These are phyloP conservation scores for Calamus simplicifolius DNA, from an alignment of 176 grass and related monocot species.

Conservation along the genomic window DNA sequence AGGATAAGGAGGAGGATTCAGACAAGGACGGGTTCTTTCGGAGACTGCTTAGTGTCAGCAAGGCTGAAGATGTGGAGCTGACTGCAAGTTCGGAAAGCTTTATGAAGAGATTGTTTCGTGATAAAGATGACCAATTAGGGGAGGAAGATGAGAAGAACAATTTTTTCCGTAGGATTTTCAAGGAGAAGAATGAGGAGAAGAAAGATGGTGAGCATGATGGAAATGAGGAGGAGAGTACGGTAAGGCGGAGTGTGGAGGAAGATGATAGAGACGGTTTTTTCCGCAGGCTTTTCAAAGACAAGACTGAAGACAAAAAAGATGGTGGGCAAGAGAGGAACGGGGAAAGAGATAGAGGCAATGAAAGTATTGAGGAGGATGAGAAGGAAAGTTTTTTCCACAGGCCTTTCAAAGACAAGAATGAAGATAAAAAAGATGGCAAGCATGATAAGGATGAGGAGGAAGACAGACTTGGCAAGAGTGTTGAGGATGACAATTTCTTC, in stretches of 20 bases:
- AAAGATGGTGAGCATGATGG: conserved; percentile 37
- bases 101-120: conserved; percentile 55
- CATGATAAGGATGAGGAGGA: conserved; percentile 42
- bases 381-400: conserved; percentile 55
- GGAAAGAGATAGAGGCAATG: conserved; percentile 27
- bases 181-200: conserved; percentile 87
- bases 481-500: conserved; percentile 73
- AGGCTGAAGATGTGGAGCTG: conserved; percentile 61
- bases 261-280: conserved; percentile 85
- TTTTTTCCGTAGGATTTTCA: conserved; percentile 85
- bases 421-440: conserved; percentile 67
- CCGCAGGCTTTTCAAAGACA: conserved; percentile 69
- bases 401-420: conserved; percentile 85
- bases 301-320: conserved; percentile 58
- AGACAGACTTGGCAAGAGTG: conserved; percentile 27
- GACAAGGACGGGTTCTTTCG: conserved; percentile 64
- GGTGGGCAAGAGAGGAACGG: conserved; percentile 19
- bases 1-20: conserved; percentile 12
- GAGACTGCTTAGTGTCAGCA: conserved; percentile 46
- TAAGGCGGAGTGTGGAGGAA: conserved; percentile 53
- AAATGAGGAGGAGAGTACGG: conserved; percentile 44
- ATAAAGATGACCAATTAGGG: conserved; percentile 50
- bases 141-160: conserved; percentile 85
- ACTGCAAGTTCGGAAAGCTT: conserved; percentile 57
- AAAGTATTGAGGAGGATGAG: conserved; percentile 46